Evolutionary conservation across 1,284 basidiomycete species (phyloP).

Genomic region (Rhodotorula glutinis): DNA sequence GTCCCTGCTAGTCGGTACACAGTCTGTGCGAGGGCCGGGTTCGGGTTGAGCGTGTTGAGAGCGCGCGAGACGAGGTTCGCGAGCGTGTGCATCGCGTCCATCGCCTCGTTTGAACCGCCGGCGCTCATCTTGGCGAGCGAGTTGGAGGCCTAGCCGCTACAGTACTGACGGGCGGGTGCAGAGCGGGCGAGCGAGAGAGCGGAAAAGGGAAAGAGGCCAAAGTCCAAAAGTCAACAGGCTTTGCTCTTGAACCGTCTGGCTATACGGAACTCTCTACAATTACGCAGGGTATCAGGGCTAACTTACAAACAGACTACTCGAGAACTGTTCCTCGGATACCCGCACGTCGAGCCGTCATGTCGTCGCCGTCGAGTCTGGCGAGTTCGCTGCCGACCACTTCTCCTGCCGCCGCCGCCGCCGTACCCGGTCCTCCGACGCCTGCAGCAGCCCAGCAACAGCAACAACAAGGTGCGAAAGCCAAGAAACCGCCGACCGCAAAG

Average conservation of each 20-base stretch:
- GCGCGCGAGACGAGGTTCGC: conserved; percentile 60
- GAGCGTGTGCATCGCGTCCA: conserved; percentile 25
- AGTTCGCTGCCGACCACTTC: not conserved
- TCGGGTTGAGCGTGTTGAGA: conserved; percentile 74
- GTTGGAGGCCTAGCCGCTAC: too few species aligned
- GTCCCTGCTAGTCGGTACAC: conserved; percentile 63
- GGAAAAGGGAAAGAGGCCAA: too few species aligned
- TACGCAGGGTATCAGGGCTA: too few species aligned
- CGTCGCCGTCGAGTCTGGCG: not conserved
- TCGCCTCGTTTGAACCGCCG: not conserved
- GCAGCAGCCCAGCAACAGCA: not conserved
- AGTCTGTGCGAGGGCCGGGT: conserved; percentile 71
- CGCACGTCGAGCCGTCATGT: too few species aligned
- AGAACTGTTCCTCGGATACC: too few species aligned
- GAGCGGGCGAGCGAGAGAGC: not conserved
- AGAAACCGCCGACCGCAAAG: conserved; percentile 15
- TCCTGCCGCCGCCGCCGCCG: too few species aligned
- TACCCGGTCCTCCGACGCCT: not conserved
- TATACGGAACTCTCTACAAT: too few species aligned
- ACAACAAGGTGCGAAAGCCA: not conserved
- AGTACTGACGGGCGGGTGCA: too few species aligned
- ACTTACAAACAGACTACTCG: too few species aligned
- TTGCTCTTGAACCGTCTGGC: too few species aligned
- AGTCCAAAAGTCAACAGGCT: too few species aligned
- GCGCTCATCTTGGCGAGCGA: not conserved